Percentiles rank a stretch among this genome's conserved stretches.
These are phyloP conservation scores for Rhodotorula sp. DNA, from an alignment of 1,284 basidiomycete genomes.

Conservation along the genomic window DNA sequence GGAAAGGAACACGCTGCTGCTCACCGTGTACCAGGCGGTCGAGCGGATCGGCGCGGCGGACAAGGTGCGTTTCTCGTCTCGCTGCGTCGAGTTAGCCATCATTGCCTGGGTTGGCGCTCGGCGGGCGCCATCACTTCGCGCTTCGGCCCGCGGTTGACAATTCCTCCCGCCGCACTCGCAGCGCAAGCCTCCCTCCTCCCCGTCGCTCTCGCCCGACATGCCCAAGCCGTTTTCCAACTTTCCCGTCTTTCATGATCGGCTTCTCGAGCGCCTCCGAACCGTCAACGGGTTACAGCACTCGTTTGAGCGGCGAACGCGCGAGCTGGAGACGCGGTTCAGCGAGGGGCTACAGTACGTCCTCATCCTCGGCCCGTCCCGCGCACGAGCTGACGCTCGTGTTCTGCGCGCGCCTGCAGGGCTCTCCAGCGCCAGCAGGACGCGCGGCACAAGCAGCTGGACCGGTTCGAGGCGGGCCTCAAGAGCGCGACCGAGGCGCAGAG, in stretches of 20 bases:
- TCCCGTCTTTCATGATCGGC: conserved; percentile 87
- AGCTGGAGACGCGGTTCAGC: conserved; percentile 69
- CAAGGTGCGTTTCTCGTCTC: background rate
- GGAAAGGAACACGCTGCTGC: conserved; percentile 84
- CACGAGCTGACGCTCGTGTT: too few species aligned
- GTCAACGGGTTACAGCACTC: conserved; percentile 79
- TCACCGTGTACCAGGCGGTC: conserved; percentile 92
- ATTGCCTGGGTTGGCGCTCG: too few species aligned
- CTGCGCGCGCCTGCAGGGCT: conserved; percentile 53
- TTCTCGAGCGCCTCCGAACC: conserved; percentile 81
- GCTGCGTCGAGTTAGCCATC: too few species aligned
- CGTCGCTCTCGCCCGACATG: conserved; percentile 50
- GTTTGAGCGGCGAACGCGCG: conserved; percentile 83
- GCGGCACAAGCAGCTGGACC: conserved; percentile 90
- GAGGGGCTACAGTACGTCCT: conserved; percentile 64
- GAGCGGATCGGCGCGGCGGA: conserved; percentile 64
- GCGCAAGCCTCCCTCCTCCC: conserved; percentile 38
- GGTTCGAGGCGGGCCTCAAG: conserved; percentile 86
- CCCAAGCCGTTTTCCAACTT: conserved; percentile 89
- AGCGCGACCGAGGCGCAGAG: conserved; percentile 77
- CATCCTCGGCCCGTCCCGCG: too few species aligned
- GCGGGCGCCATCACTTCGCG: too few species aligned
- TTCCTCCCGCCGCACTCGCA: background rate
- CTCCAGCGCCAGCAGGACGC: conserved; percentile 85
- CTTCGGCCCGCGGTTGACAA: too few species aligned